Conservation (phyloP, 805 yeast species). For the Kregervanrija fluxuum region DNA sequence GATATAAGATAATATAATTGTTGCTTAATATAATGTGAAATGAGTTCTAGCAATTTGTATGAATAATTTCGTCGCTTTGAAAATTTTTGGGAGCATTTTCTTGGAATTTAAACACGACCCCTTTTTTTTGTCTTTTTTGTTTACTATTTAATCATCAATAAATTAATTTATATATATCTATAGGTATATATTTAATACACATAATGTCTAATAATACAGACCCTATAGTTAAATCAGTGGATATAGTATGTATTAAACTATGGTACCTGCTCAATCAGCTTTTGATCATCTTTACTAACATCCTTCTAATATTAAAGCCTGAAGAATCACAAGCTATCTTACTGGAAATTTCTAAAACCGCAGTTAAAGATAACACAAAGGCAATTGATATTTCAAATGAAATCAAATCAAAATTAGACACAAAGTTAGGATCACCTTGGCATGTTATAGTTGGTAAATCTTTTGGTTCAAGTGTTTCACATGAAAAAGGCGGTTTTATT, state of each 20-base stretch:
- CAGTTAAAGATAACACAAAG: slow-evolving; percentile 32
- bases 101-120: no score
- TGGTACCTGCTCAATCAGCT: no score
- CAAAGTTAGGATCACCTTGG: slow-evolving; percentile 64
- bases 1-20: no score
- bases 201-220: background rate
- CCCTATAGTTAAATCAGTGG: slow-evolving; percentile 2
- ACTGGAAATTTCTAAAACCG: slow-evolving; percentile 38
- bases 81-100: no score
- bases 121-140: no score
- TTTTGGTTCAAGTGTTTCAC: slow-evolving; percentile 75
- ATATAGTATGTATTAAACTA: slow-evolving; percentile 1
- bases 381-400: slow-evolving; percentile 61
- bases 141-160: no score
- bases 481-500: slow-evolving; percentile 61
- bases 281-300: background rate
- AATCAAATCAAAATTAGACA: slow-evolving; percentile 60
- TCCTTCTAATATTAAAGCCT: slow-evolving; percentile 21
- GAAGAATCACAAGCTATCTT: slow-evolving; percentile 47
- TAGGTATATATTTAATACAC: no score
- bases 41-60: no score
- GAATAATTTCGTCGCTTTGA: no score
- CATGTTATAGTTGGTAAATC: slow-evolving; percentile 75
- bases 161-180: no score
- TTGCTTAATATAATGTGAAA: no score